Evolutionary conservation across 495 filamentous ascomycete species (phyloP).

Genomic region (Podospora pseudocomata): DNA sequence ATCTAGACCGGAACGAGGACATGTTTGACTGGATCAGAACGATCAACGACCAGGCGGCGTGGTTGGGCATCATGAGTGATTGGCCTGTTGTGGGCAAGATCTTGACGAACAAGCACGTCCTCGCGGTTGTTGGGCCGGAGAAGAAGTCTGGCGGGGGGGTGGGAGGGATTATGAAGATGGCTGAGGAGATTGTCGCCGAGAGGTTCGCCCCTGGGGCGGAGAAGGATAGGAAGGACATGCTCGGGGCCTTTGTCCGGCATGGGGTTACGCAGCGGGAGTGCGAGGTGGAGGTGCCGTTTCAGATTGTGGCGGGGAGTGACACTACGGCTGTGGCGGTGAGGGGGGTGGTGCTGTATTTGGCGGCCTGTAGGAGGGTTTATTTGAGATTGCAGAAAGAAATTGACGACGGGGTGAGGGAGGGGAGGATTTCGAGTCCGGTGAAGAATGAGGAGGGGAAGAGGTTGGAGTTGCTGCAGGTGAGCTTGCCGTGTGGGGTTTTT

Average conservation of each 20-base stretch:
- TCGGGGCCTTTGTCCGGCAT: constrained; percentile 31
- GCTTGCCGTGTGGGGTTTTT: not conserved
- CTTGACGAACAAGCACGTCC: constrained; percentile 42
- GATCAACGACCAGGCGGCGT: constrained; percentile 31
- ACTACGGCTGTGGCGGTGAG: constrained; percentile 59
- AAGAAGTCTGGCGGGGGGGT: constrained; percentile 47
- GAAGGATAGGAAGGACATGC: not conserved
- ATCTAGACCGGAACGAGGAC: constrained; percentile 44
- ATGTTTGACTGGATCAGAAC: constrained; percentile 46
- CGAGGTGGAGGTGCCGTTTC: constrained; percentile 39
- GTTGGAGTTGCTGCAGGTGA: constrained; percentile 39
- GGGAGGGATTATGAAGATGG: constrained; percentile 34
- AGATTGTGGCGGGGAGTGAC: constrained; percentile 59
- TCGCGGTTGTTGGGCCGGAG: constrained; percentile 54
- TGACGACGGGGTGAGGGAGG: constrained; percentile 36
- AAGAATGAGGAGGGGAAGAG: constrained; percentile 39
- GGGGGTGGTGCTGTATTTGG: constrained; percentile 49
- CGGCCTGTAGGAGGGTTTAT: constrained; percentile 43
- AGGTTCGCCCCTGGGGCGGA: not conserved
- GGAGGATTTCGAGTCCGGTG: constrained; percentile 36
- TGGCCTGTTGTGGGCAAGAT: constrained; percentile 29
- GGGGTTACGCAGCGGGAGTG: constrained; percentile 30
- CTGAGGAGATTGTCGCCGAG: not conserved
- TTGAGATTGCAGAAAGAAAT: constrained; percentile 56
- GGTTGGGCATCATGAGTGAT: constrained; percentile 25